Evolutionary conservation across 1,139 yeast genomes (phyloP).

Genomic region (Kodamaea anthophila): DNA sequence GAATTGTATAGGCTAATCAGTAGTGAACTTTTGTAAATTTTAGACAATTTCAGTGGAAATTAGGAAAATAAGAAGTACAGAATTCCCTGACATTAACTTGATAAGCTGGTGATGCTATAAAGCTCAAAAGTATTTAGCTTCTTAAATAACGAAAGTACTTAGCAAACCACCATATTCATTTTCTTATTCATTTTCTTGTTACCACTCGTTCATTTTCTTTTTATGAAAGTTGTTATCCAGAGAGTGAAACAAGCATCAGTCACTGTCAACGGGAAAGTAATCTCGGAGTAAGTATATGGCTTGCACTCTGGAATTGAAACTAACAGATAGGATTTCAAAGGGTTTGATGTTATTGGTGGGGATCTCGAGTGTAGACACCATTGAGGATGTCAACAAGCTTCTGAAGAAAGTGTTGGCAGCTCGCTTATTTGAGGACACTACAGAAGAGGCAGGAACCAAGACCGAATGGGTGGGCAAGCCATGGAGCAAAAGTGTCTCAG

Average conservation of each 20-base stretch:
- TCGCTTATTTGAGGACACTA: conserved; percentile 63
- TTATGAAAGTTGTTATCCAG: conserved; percentile 85
- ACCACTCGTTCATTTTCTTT: no score
- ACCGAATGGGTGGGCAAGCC: conserved; percentile 59
- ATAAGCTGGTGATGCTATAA: no score
- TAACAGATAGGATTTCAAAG: conserved; percentile 44
- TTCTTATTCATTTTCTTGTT: no score
- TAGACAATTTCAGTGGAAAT: not conserved
- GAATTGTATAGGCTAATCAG: not conserved
- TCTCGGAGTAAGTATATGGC: conserved; percentile 55
- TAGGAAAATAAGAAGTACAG: no score
- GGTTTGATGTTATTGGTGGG: conserved; percentile 86
- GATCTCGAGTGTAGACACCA: conserved; percentile 68
- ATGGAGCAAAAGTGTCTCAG: conserved; percentile 35
- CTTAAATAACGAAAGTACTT: no score
- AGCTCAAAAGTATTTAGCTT: no score
- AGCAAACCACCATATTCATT: no score
- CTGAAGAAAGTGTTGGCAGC: conserved; percentile 62
- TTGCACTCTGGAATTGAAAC: not conserved
- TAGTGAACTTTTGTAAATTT: no score
- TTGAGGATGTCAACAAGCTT: conserved; percentile 61
- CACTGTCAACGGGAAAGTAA: conserved; percentile 60
- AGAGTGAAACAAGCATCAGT: conserved; percentile 85
- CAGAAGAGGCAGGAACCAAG: conserved; percentile 26
- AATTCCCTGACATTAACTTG: no score